Percentiles rank a stretch among this genome's conserved stretches.
These are phyloP conservation scores for Xanthoconium stramineum DNA, from an alignment of 768 basidiomycete species.

Conservation along the genomic window DNA sequence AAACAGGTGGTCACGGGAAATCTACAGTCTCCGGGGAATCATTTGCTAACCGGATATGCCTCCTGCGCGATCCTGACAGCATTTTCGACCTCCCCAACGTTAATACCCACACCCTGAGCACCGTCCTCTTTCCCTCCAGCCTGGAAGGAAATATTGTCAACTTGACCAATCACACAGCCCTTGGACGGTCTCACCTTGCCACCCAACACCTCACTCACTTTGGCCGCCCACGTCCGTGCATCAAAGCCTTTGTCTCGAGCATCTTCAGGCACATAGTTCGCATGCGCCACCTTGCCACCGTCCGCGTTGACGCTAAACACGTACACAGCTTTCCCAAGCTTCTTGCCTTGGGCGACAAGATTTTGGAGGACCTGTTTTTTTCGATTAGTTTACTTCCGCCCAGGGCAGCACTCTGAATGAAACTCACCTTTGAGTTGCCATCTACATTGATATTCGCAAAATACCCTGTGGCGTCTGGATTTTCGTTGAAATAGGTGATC, in stretches of 20 bases:
- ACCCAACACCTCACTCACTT: constrained; percentile 75
- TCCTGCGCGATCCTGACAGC: constrained; percentile 58
- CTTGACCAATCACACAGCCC: neutral
- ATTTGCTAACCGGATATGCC: constrained; percentile 30
- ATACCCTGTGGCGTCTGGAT: constrained; percentile 67
- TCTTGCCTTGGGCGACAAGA: constrained; percentile 74
- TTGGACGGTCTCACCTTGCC: constrained; percentile 69
- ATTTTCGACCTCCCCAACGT: constrained; percentile 59
- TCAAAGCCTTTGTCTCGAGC: constrained; percentile 66
- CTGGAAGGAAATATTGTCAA: constrained; percentile 36
- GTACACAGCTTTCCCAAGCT: constrained; percentile 80
- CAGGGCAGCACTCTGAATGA: neutral
- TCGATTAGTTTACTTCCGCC: neutral
- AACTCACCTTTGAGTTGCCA: constrained; percentile 78
- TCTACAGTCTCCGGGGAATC: neutral
- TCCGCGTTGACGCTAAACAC: constrained; percentile 77
- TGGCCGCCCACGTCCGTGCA: constrained; percentile 84
- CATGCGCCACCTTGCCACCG: constrained; percentile 77
- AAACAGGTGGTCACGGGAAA: neutral
- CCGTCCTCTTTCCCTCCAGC: constrained; percentile 95
- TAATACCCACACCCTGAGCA: constrained; percentile 82
- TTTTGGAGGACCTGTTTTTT: constrained; percentile 63
- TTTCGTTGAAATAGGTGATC: constrained; percentile 70
- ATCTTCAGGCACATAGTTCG: constrained; percentile 73
- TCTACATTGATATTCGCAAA: constrained; percentile 71